phyloP scores from a whole-genome alignment of 2,329 filamentous ascomycete species.

The Scedosporium minutisporum region DNA sequence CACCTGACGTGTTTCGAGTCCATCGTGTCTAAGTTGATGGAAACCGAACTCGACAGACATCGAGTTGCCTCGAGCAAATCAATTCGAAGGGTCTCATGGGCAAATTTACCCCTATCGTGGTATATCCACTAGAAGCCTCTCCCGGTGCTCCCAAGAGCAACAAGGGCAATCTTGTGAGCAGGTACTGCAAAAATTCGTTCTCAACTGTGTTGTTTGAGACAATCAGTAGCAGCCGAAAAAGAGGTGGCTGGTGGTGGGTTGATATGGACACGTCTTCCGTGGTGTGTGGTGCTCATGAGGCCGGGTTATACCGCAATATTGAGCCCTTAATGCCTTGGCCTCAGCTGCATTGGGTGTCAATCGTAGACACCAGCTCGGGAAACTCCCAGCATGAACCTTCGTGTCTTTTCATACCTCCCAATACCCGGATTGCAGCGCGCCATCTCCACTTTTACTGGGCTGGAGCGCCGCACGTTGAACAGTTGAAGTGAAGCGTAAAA shows the following conservation, averaged over 20 bases:
- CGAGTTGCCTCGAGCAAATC: background rate
- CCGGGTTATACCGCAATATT: too few relatives aligned
- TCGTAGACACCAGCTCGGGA: background rate
- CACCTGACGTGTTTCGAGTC: background rate
- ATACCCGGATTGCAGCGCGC: background rate
- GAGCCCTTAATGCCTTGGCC: too few relatives aligned
- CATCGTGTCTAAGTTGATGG: background rate
- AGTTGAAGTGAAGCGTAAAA: too few relatives aligned
- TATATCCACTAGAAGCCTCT: too few relatives aligned
- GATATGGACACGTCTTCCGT: background rate
- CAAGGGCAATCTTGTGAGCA: background rate
- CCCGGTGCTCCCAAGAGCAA: background rate
- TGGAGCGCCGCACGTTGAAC: background rate
- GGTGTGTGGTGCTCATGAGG: background rate
- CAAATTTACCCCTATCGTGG: too few relatives aligned
- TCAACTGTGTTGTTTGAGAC: background rate
- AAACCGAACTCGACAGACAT: background rate
- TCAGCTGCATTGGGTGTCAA: too few relatives aligned
- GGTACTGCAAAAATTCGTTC: too few relatives aligned
- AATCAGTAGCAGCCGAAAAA: background rate
- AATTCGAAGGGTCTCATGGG: background rate
- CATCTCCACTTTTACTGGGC: conserved; percentile 1
- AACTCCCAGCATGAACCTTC: background rate
- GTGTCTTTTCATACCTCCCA: background rate
- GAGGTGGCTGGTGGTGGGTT: background rate